phyloP scores from a whole-genome alignment of 768 basidiomycete genomes.

The Boletales sp. region DNA sequence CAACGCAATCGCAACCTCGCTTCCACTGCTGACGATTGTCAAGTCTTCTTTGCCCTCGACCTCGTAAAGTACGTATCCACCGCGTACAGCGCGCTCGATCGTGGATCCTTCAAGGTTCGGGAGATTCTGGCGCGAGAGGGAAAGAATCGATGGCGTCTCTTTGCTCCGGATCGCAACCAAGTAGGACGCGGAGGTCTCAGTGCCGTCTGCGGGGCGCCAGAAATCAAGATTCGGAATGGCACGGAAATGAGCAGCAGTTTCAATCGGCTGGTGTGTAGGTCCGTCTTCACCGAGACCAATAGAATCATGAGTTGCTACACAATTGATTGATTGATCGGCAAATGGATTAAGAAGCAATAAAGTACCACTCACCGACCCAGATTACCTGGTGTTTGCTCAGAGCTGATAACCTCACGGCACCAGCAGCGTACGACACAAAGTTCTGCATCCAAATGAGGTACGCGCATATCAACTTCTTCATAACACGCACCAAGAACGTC shows the following conservation, averaged over 20 bases:
- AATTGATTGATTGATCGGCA: not conserved
- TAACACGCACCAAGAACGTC: slow-evolving; percentile 76
- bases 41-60: slow-evolving; percentile 68
- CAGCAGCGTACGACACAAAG: slow-evolving; percentile 91
- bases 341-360: not conserved
- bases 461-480: not conserved
- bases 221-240: slow-evolving; percentile 90
- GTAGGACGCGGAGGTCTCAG: slow-evolving; percentile 96
- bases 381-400: slow-evolving; percentile 88
- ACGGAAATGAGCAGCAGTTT: slow-evolving; percentile 83
- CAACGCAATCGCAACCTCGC: slow-evolving; percentile 83
- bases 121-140: slow-evolving; percentile 85
- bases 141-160: slow-evolving; percentile 78
- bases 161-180: slow-evolving; percentile 69
- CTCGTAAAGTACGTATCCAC: slow-evolving; percentile 89
- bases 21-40: slow-evolving; percentile 86
- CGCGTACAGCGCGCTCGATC: slow-evolving; percentile 77
- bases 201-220: slow-evolving; percentile 92
- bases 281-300: slow-evolving; percentile 93
- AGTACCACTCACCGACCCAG: slow-evolving; percentile 71
- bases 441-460: slow-evolving; percentile 46
- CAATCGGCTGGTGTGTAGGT: slow-evolving; percentile 94
- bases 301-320: slow-evolving; percentile 85
- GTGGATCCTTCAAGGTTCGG: slow-evolving; percentile 88
- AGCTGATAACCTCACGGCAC: slow-evolving; percentile 88